Conservation (phyloP, 2,329 filamentous ascomycete species). For the Aplosporella prunicola region DNA sequence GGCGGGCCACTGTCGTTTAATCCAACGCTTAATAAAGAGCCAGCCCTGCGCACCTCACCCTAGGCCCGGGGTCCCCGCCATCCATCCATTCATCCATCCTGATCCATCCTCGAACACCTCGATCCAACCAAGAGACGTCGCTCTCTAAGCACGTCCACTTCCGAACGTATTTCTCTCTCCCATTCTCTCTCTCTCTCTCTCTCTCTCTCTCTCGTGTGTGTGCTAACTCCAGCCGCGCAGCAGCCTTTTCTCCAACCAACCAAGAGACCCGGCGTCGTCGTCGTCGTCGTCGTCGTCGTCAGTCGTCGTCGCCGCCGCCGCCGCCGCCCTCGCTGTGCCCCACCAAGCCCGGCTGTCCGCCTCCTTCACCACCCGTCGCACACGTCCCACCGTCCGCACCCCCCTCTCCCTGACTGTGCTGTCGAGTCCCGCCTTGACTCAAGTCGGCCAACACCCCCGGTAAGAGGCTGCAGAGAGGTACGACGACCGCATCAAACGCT, state of each 20-base stretch:
- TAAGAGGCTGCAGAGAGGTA: slow-evolving; percentile 9
- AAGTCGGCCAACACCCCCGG: slow-evolving; percentile 1
- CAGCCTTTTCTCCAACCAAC: too few relatives aligned
- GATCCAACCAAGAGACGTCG: slow-evolving; percentile 2
- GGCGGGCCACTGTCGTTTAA: slow-evolving; percentile 5
- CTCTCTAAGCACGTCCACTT: slow-evolving; percentile 1
- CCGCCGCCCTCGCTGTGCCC: neutral
- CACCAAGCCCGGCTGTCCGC: too few relatives aligned
- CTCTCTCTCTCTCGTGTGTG: too few relatives aligned
- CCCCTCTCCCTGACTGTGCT: neutral
- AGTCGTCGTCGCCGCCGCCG: neutral
- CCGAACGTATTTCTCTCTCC: too few relatives aligned
- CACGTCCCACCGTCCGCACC: slow-evolving; percentile 1
- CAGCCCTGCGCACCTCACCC: slow-evolving; percentile 8
- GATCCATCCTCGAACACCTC: neutral
- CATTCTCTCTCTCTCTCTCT: too few relatives aligned
- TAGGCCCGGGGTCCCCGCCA: slow-evolving; percentile 11
- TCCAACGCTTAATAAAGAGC: slow-evolving; percentile 10
- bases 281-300: slow-evolving; percentile 2
- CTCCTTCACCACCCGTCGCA: slow-evolving; percentile 5
- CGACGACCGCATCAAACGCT: slow-evolving; percentile 11
- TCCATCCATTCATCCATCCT: slow-evolving; percentile 5
- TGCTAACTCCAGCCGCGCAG: too few relatives aligned
- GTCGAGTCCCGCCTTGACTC: neutral
- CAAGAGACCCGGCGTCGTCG: too few relatives aligned